Base-by-base conservation (phyloP, 129 eudicot species). In the Silybum marianum region DNA sequence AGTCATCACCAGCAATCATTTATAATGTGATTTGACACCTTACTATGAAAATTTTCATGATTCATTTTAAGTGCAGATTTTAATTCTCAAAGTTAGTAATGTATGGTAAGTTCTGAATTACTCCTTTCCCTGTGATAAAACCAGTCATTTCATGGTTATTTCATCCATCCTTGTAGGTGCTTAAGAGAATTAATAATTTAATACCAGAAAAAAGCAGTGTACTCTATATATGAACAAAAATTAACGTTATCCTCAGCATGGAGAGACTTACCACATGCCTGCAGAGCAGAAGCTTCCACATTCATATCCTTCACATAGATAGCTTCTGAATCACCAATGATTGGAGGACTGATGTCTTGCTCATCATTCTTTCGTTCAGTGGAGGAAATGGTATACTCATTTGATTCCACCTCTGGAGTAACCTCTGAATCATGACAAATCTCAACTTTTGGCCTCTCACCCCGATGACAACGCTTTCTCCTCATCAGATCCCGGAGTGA, bases 401-500 rank as follows among this genome's bases (percentile, higher is more conserved):
- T 72, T 65, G 32, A 13, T 40, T 84, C 88, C n/a, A 68, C 76
- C 18, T 72, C 84, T 28, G 19, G 75, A 63, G 80, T 63, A 69
- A n/a, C 76, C 75, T 83, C 75, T 38, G 23, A 54, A 13, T 78
- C 78, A 32, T 73, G 80, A 72, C n/a, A 71, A 76, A 73, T 85
- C 39, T 68, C 83, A 73, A 23, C 72, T 74, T 83, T 90, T 63
- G 85, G 74, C 40, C 83, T 73, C 78, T 88, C 93, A 58, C 78
- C 75, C 67, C 87, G 86, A 46, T 86, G 83, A 81, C 74, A 73
- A 18, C 98, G 90, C 67, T 93, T 96, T 87, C 85, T 91, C 88
- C 99, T 91, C 99, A 96, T 96, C 83, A 96, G 74, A 84, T 96
- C 99, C 65, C 99, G 87, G 69, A 91, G 77, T 16, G 99, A 93